Conservation (phyloP, 208 protist species). For the Phytomonas sp. region DNA sequence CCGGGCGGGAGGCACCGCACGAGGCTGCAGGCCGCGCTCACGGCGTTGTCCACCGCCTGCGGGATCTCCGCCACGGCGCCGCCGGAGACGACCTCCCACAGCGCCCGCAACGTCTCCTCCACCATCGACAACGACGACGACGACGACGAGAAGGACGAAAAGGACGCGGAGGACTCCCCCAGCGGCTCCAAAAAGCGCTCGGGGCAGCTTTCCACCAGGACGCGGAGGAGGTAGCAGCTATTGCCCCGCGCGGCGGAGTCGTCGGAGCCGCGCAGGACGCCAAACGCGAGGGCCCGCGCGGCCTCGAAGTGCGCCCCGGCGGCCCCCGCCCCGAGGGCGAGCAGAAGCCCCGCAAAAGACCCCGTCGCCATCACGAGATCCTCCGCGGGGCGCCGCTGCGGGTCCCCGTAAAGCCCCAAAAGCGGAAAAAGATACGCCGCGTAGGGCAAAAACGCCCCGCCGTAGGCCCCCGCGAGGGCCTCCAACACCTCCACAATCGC, state of each 20-base stretch:
- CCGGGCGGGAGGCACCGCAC: conserved; percentile 38
- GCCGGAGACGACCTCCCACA: conserved; percentile 26
- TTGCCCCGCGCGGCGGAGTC: conserved; percentile 62
- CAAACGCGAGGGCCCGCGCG: conserved; percentile 33
- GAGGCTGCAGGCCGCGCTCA: conserved; percentile 72
- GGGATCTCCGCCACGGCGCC: conserved; percentile 49
- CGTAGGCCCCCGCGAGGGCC: conserved; percentile 66
- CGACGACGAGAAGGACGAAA: conserved; percentile 8
- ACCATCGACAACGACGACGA: conserved; percentile 8
- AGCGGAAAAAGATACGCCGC: conserved; percentile 38
- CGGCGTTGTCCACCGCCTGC: conserved; percentile 77
- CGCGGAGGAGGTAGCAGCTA: conserved; percentile 52
- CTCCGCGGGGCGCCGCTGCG: conserved; percentile 40
- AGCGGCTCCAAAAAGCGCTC: conserved; percentile 17
- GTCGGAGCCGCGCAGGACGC: conserved; percentile 42
- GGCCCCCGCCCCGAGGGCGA: conserved; percentile 28
- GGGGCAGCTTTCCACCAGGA: conserved; percentile 49
- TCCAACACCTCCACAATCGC: conserved; percentile 58
- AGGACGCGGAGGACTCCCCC: conserved; percentile 1
- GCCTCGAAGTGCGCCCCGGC: conserved; percentile 33
- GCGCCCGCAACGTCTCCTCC: conserved; percentile 23
- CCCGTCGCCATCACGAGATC: conserved; percentile 57
- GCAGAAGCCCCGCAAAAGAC: conserved; percentile 41
- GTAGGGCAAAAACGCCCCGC: conserved; percentile 38
- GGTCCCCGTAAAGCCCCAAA: conserved; percentile 43